Evolutionary conservation across 257 asterid genomes (phyloP), one percentile per base, ranked within the genome.

Genomic region (Solanum chilense): DNA sequence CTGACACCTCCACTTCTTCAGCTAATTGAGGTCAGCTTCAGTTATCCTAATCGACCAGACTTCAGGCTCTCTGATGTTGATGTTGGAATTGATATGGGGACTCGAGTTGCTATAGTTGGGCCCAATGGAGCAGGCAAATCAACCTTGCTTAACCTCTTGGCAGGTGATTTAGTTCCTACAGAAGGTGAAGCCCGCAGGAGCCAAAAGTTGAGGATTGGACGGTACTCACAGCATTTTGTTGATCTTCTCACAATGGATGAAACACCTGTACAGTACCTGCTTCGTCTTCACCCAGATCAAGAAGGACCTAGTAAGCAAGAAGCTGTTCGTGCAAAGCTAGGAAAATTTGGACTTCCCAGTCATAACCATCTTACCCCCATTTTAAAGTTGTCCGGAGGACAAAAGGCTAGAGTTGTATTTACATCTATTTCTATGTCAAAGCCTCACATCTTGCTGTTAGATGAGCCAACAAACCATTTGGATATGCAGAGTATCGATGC

Each of bases 71-170:
- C 93, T 3, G 45, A 93, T 86, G 96, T 94, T 42, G 97, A 92
- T 78, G 97, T 92, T 37, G 97, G 96, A 37, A 94, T 94, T 74
- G 97, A 94, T 86, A 94, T 94, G 97, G 97, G 97, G 73, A 94
- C 96, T 20, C 97, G 96, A 39, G 96, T 94, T 41, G 96, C 95
- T n/a, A 93, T 94, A 27, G 92, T 94, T 13, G 96, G 97, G 21
- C 97, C 97, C 39, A 94, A 94, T 84, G 97, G 97, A 60, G 97
- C 97, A 35, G 97, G 97, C 35, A 94, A 94, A 87, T 92, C 96
- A 3, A 93, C 95, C n/a, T 71, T 94, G 86, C 97, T 94, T 87
- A 94, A 93, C 89, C 95, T 94, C 52, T 93, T 94, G 37, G 97
- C 95, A 3, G 97, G 96, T 16, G 92, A 91, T 86, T 86, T 91